Evolutionary conservation across 2,329 filamentous ascomycete genomes (phyloP), one percentile per base, ranked within the genome.

Genomic region (Colletotrichum spaethianum): DNA sequence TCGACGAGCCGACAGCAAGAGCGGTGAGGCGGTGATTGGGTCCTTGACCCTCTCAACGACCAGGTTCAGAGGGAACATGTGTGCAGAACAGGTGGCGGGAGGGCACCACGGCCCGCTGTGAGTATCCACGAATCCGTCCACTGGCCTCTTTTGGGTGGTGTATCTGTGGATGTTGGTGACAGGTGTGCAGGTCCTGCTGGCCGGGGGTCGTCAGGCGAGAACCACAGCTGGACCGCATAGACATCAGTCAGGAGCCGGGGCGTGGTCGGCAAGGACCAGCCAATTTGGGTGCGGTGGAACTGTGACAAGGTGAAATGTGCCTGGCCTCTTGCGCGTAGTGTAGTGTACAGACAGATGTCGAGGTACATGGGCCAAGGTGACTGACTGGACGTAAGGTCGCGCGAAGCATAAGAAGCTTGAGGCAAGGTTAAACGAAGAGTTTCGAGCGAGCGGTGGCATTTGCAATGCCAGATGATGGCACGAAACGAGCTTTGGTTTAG

Each of bases 1-100:
- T 65, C 28, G 61, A 40, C 53, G 61, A 59, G 63, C 26, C 46
- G 56, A 50, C 33, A n/a, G 18, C 5, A 33, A 52, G 59, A 42
- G 69, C 69, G 69, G 69, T 72, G 69, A 63, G 64, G 20, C 38
- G 57, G 14, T 26, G 69, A 67, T 52, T 56, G 48, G 68, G 40
- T 18, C 60, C 60, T 52, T 36, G 60, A 38, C 33, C 20, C 44
- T 44, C 44, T 46, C 50, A 33, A 36, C 55, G 48, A 53, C 55
- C 56, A 61, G 40, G 50, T 31, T 23, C 31, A 36, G 63, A 42
- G 26, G 26, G 26, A 44, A 50, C 63, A 50, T 62, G 50, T 53
- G 59, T 62, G 53, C 62, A 52, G 62, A 52, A 53, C 44, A 36
- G 63, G 64, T 55, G 67, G 67, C 67, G 56, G 46, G 67, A 55